phyloP scores from a whole-genome alignment of 2,329 filamentous ascomycete species.

The Penicillium sclerotiorum region DNA sequence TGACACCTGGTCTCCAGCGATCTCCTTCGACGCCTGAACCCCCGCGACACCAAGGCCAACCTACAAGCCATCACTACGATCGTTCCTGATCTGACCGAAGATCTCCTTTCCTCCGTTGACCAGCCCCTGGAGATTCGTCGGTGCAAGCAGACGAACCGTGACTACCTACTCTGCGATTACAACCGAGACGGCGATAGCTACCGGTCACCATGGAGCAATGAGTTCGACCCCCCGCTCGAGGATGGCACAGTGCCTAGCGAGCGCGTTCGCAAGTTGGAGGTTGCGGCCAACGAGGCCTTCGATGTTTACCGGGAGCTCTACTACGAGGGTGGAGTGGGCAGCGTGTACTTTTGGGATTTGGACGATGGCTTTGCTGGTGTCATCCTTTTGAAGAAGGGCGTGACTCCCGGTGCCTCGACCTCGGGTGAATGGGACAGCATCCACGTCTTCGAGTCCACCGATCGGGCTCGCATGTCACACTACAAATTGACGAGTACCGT shows the following conservation, averaged over 20 bases:
- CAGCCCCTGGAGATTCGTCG: conserved; percentile 86
- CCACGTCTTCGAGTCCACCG: conserved; percentile 95
- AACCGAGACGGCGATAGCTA: conserved; percentile 98
- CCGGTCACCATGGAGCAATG: conserved; percentile 97
- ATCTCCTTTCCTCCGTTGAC: conserved; percentile 96
- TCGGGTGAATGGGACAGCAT: conserved; percentile 96
- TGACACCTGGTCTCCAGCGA: conserved; percentile 62
- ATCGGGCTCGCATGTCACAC: conserved; percentile 86
- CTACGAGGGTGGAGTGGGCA: conserved; percentile 93
- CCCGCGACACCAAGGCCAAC: conserved; percentile 85
- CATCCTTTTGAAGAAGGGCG: conserved; percentile 91
- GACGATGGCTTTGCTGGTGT: conserved; percentile 98
- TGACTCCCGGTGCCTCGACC: conserved; percentile 66
- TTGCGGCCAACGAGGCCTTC: conserved; percentile 92
- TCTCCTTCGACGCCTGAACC: conserved; percentile 95
- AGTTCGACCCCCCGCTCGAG: conserved; percentile 89
- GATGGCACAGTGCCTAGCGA: conserved; percentile 89
- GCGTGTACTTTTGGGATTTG: conserved; percentile 97
- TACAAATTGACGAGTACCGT: conserved; percentile 98
- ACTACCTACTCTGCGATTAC: conserved; percentile 99
- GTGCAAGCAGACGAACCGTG: conserved; percentile 84
- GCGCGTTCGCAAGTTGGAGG: conserved; percentile 87
- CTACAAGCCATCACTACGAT: conserved; percentile 86
- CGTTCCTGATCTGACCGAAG: conserved; percentile 90
- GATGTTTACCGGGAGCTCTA: conserved; percentile 91